phyloP scores from a whole-genome alignment of 192 early-diverging fungal species.

The Borealophlyctis nickersoniae region DNA sequence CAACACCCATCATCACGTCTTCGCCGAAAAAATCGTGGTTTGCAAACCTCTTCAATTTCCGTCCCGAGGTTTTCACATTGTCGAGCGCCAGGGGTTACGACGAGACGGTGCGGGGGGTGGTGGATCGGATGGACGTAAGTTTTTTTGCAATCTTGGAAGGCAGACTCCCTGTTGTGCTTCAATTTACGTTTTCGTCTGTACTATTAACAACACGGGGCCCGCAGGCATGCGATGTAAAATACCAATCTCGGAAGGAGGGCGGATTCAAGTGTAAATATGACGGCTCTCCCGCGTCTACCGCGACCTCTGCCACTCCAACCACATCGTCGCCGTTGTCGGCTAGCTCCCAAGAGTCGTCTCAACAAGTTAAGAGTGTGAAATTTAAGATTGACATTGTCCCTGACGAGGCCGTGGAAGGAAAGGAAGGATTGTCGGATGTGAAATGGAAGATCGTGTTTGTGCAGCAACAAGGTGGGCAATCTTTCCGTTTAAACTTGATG shows the following conservation, averaged over 20 bases:
- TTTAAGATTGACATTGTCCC: constrained; percentile 43
- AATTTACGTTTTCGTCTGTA: not conserved
- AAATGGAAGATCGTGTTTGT: constrained; percentile 28
- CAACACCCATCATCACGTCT: constrained; percentile 34
- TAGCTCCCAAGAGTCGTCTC: not conserved
- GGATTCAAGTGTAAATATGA: constrained; percentile 37
- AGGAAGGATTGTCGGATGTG: not conserved
- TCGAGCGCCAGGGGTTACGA: constrained; percentile 5
- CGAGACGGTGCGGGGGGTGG: not conserved
- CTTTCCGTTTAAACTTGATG: not conserved
- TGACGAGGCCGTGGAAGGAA: too few species aligned
- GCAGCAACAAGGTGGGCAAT: constrained; percentile 47
- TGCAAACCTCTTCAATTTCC: constrained; percentile 41
- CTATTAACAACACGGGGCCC: not conserved
- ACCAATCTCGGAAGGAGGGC: constrained; percentile 27
- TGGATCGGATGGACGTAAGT: constrained; percentile 3
- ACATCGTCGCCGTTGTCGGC: constrained; percentile 1
- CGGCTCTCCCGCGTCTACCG: not conserved
- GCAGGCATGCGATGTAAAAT: constrained; percentile 15
- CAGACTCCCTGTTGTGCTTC: not conserved
- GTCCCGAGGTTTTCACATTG: constrained; percentile 31
- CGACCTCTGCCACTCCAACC: not conserved
- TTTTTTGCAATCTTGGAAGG: constrained; percentile 2
- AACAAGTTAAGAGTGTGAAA: constrained; percentile 28
- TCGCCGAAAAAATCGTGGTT: constrained; percentile 48